These are phyloP conservation scores for Umbilicus rupestris DNA, from an alignment of 164 flowering plant species.

Conservation along the genomic window DNA sequence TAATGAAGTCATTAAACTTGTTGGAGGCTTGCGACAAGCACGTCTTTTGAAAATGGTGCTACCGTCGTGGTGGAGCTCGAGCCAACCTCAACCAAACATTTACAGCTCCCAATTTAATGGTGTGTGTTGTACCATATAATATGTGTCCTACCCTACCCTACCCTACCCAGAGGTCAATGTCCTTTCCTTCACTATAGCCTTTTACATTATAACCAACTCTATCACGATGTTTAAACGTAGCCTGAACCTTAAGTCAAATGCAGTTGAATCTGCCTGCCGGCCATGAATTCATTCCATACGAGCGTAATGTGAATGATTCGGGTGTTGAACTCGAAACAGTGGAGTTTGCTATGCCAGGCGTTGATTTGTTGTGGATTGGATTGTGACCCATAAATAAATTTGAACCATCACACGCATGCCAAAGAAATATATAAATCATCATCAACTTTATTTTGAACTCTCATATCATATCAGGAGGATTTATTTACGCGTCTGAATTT, in stretches of 20 bases:
- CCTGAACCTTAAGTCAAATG: background rate
- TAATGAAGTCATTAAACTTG: no score
- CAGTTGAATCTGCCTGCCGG: background rate
- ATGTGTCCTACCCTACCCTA: background rate
- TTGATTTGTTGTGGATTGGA: background rate
- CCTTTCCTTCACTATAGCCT: background rate
- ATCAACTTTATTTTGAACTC: no score
- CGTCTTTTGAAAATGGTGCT: background rate
- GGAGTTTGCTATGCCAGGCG: background rate
- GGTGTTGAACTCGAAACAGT: background rate
- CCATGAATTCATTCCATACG: no score
- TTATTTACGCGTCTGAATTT: no score
- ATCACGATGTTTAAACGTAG: no score
- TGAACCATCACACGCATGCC: no score
- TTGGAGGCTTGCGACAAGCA: constrained; percentile 3
- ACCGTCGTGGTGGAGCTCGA: background rate
- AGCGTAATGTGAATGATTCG: no score
- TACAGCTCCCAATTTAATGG: constrained; percentile 5
- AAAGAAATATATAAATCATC: no score
- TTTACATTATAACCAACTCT: no score
- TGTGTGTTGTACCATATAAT: background rate
- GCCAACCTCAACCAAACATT: constrained; percentile 6
- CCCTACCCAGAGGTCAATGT: background rate
- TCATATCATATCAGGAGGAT: no score
- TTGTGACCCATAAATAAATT: background rate